phyloP scores from a whole-genome alignment of 169 alveolate genomes.

The Plasmodium chabaudi region DNA sequence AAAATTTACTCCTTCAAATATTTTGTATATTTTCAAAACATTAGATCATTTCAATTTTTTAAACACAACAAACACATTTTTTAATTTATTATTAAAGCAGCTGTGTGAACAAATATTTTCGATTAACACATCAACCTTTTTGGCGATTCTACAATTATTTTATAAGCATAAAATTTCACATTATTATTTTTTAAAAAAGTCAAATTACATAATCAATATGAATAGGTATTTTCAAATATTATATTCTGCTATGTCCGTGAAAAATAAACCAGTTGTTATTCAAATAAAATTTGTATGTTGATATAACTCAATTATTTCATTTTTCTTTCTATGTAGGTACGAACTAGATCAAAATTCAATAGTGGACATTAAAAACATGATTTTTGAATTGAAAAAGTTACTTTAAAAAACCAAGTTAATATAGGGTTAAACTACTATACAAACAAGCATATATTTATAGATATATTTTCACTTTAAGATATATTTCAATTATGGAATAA shows the following conservation, averaged over 20 bases:
- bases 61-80: constrained; percentile 21
- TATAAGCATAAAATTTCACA: constrained; percentile 46
- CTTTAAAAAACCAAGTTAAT: constrained; percentile 18
- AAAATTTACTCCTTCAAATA: constrained; percentile 36
- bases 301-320: background rate
- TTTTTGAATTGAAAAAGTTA: constrained; percentile 28
- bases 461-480: no score
- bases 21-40: constrained; percentile 40
- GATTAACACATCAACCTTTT: constrained; percentile 17
- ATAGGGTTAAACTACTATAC: background rate
- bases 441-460: background rate
- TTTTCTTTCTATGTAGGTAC: constrained; percentile 38
- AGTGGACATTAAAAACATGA: constrained; percentile 16
- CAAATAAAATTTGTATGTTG: background rate
- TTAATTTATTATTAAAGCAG: constrained; percentile 17
- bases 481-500: no score
- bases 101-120: constrained; percentile 47
- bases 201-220: constrained; percentile 33
- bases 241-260: background rate
- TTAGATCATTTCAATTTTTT: constrained; percentile 32
- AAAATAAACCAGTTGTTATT: background rate
- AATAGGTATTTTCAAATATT: constrained; percentile 27
- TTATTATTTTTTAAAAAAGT: constrained; percentile 59
- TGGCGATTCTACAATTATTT: constrained; percentile 27
- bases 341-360: constrained; percentile 26